Evolutionary conservation across 1,139 yeast species (phyloP).

Genomic region (Geotrichum histeridarum): DNA sequence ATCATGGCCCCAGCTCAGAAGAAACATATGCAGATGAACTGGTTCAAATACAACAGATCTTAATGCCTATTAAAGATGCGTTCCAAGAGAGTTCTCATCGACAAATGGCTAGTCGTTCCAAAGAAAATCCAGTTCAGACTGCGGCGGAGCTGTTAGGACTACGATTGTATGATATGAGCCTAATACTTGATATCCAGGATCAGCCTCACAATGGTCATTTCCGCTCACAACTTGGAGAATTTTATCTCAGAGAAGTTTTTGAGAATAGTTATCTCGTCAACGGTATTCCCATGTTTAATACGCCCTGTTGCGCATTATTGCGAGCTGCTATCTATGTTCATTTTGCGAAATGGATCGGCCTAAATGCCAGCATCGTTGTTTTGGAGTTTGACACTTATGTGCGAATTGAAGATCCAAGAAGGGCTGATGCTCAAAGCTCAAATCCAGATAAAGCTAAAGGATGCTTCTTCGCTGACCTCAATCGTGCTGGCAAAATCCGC

Average conservation of each 20-base stretch:
- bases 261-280: neutral
- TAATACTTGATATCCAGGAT: constrained; percentile 1
- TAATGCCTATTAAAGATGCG: neutral
- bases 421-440: neutral
- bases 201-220: neutral
- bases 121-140: neutral
- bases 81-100: neutral
- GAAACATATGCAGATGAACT: neutral
- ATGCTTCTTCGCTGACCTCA: constrained; percentile 15
- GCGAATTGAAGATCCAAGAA: constrained; percentile 12
- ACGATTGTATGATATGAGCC: neutral
- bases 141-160: constrained; percentile 3
- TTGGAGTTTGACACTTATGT: constrained; percentile 11
- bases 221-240: neutral
- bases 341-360: constrained; percentile 19
- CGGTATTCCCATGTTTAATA: neutral
- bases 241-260: constrained; percentile 6
- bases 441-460: neutral
- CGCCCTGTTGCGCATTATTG: constrained; percentile 6
- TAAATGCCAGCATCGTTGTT: constrained; percentile 10
- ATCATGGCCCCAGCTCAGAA: constrained; percentile 4
- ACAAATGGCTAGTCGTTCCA: neutral
- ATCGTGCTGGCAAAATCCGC: constrained; percentile 16
- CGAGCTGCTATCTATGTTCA: constrained; percentile 13
- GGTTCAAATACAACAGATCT: neutral